These are phyloP conservation scores for Dichotomocladium elegans DNA, from an alignment of 371 early-diverging fungal species.

Conservation along the genomic window DNA sequence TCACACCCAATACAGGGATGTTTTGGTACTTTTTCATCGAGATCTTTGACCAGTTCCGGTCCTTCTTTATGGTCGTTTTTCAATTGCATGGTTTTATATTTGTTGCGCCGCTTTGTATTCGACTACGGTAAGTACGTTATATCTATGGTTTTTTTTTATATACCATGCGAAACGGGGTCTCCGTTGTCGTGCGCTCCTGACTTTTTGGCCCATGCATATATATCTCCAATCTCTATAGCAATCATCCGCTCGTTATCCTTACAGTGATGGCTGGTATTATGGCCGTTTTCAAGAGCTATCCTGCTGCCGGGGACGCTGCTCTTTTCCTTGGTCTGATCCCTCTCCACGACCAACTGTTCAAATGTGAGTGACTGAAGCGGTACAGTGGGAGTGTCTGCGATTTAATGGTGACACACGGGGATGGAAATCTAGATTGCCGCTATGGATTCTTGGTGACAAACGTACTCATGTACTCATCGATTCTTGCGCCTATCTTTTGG, in stretches of 20 bases:
- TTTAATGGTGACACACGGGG: not conserved
- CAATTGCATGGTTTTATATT: slow-evolving; percentile 86
- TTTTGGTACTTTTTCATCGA: slow-evolving; percentile 99
- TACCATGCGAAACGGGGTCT: too few species aligned
- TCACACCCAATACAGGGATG: slow-evolving; percentile 94
- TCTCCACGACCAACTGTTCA: slow-evolving; percentile 77
- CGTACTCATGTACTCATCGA: slow-evolving; percentile 66
- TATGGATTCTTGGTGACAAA: slow-evolving; percentile 64
- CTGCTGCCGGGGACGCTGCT: slow-evolving; percentile 80
- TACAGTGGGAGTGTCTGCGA: not conserved
- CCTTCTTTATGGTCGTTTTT: slow-evolving; percentile 89
- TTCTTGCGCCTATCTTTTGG: slow-evolving; percentile 89
- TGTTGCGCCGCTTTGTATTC: slow-evolving; percentile 73
- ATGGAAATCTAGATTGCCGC: slow-evolving; percentile 51
- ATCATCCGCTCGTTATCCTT: slow-evolving; percentile 76
- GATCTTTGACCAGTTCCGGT: slow-evolving; percentile 95
- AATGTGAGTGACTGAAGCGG: slow-evolving; percentile 57
- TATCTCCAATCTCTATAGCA: too few species aligned
- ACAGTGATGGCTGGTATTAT: slow-evolving; percentile 68
- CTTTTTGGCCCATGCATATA: too few species aligned
- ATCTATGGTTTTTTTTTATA: not conserved
- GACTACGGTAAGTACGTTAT: slow-evolving; percentile 52
- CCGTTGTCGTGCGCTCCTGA: too few species aligned
- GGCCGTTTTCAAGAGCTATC: slow-evolving; percentile 89
- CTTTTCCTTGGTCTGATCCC: slow-evolving; percentile 79